phyloP scores from a whole-genome alignment of 1,139 yeast genomes.

The Lodderomyces orthopsilosis region DNA sequence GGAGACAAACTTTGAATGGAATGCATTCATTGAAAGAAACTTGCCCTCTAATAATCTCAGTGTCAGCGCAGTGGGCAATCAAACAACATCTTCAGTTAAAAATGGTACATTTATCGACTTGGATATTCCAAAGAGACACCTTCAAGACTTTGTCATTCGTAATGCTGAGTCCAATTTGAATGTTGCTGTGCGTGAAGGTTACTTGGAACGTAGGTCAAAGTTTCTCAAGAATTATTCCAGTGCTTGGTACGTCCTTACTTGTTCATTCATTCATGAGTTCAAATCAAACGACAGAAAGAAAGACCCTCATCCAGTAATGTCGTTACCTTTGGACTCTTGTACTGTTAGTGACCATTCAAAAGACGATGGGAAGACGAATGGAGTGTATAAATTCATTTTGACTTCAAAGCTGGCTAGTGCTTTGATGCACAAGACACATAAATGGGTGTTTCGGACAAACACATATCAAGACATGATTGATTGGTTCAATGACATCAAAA shows the following conservation, averaged over 20 bases:
- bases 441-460: conserved; percentile 89
- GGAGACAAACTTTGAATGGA: conserved; percentile 87
- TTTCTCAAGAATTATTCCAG: conserved; percentile 83
- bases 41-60: conserved; percentile 38
- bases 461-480: conserved; percentile 72
- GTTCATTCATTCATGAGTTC: conserved; percentile 86
- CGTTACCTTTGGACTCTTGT: conserved; percentile 78
- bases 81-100: conserved; percentile 22
- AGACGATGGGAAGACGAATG: conserved; percentile 58
- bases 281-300: conserved; percentile 78
- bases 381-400: conserved; percentile 74
- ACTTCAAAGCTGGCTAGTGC: conserved; percentile 70
- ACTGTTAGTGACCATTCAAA: conserved; percentile 79
- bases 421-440: conserved; percentile 70
- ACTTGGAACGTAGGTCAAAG: conserved; percentile 85
- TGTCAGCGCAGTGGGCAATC: conserved; percentile 28
- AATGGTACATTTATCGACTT: conserved; percentile 72
- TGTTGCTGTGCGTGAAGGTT: conserved; percentile 72
- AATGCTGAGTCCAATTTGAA: conserved; percentile 72
- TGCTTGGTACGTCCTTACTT: conserved; percentile 90
- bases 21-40: conserved; percentile 71
- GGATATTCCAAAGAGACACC: conserved; percentile 63
- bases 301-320: conserved; percentile 86
- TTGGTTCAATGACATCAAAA: conserved; percentile 80
- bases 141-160: conserved; percentile 61